Evolutionary conservation across 208 protist species (phyloP).

Genomic region (Wallacemonas sp.): DNA sequence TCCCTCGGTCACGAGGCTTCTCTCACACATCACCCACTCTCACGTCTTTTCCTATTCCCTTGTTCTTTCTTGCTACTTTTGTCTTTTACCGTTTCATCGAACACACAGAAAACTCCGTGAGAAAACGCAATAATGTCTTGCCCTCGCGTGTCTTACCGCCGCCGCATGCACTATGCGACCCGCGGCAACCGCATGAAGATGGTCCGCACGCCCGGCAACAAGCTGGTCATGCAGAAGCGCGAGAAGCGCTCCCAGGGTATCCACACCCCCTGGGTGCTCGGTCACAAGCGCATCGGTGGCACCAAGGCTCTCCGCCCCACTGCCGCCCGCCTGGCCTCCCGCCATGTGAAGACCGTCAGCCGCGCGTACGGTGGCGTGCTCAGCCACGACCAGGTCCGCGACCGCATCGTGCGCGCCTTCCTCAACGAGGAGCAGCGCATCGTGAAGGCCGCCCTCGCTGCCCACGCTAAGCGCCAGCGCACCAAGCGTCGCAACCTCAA

Average conservation of each 20-base stretch:
- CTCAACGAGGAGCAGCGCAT: conserved; percentile 99
- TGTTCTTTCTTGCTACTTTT: conserved; percentile 10
- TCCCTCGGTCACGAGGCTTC: no score
- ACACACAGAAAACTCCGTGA: conserved; percentile 16
- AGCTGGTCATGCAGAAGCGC: conserved; percentile 94
- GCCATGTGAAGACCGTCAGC: conserved; percentile 95
- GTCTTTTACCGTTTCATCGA: no score
- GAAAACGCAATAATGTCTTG: conserved; percentile 53
- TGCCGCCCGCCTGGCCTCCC: conserved; percentile 79
- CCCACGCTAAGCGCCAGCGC: conserved; percentile 69
- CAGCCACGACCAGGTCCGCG: conserved; percentile 94
- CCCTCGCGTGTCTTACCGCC: conserved; percentile 77
- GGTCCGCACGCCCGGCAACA: conserved; percentile 90
- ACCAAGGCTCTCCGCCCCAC: conserved; percentile 93
- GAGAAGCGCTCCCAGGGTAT: conserved; percentile 94
- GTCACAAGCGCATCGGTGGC: conserved; percentile 90
- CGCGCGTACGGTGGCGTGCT: conserved; percentile 97
- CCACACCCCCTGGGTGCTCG: conserved; percentile 93
- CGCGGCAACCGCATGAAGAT: conserved; percentile 83
- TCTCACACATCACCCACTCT: no score
- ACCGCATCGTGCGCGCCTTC: conserved; percentile 98
- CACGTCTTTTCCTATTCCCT: conserved; percentile 4
- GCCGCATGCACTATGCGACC: conserved; percentile 81
- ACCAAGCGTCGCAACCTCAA: conserved; percentile 65
- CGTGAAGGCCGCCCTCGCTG: conserved; percentile 93